These are phyloP conservation scores for Naganishia liquefaciens DNA, from an alignment of 1,284 basidiomycete species.

Conservation along the genomic window DNA sequence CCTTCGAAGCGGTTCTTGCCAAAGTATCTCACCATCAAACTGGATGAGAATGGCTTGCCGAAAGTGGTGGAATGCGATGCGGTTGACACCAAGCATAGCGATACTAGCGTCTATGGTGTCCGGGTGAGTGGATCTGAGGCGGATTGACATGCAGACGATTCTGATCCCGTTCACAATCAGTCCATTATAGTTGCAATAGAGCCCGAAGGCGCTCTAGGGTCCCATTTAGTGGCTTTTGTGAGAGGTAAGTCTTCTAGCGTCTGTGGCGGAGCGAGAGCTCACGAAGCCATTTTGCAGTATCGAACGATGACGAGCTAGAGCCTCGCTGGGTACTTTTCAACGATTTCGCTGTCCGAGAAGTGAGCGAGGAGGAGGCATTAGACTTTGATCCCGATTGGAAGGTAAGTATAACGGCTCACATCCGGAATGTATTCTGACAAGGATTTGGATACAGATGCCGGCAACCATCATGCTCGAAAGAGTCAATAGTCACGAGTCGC, in stretches of 20 bases:
- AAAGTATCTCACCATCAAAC: constrained; percentile 40
- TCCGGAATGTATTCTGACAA: neutral
- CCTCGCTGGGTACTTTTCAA: constrained; percentile 87
- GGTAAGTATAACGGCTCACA: constrained; percentile 53
- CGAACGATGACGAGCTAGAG: constrained; percentile 14
- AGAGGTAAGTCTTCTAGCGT: constrained; percentile 61
- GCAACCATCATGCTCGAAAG: constrained; percentile 85
- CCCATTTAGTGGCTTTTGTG: constrained; percentile 87
- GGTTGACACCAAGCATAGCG: constrained; percentile 10
- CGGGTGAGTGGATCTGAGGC: constrained; percentile 1
- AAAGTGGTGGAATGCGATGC: constrained; percentile 55
- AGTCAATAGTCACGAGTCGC: constrained; percentile 60
- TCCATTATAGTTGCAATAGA: constrained; percentile 78
- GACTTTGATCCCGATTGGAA: constrained; percentile 91
- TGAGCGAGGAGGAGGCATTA: constrained; percentile 81
- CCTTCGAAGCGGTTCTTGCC: constrained; percentile 44
- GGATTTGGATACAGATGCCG: constrained; percentile 64
- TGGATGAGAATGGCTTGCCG: constrained; percentile 47
- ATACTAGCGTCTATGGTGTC: constrained; percentile 33
- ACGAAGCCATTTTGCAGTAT: neutral
- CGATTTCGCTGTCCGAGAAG: constrained; percentile 86
- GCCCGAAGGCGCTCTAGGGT: constrained; percentile 66
- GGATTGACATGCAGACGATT: constrained; percentile 42
- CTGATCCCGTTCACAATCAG: constrained; percentile 28
- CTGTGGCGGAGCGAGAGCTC: constrained; percentile 6